Conservation (phyloP, 2,329 filamentous ascomycete genomes). For the Pseudocercospora fuligena region DNA sequence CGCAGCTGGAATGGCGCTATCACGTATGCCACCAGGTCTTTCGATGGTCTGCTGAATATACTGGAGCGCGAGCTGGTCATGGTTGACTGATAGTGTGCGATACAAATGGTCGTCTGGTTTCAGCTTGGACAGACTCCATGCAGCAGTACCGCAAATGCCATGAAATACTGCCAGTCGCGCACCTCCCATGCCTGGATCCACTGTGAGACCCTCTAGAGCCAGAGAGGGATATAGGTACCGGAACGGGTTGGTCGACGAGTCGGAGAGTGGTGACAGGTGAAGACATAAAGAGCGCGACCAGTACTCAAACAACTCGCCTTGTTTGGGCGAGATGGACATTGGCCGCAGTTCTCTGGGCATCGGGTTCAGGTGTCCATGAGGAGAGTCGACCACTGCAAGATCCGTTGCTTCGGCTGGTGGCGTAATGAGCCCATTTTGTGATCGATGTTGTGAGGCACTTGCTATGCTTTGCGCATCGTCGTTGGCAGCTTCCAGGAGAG, state of each 20-base stretch:
- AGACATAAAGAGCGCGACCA: constrained; percentile 12
- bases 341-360: background rate
- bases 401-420: background rate
- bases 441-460: background rate
- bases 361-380: background rate
- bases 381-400: too few relatives aligned
- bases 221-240: constrained; percentile 14
- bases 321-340: background rate
- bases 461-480: too few relatives aligned
- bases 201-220: constrained; percentile 13
- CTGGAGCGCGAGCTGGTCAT: constrained; percentile 13
- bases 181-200: constrained; percentile 1
- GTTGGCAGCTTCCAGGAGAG: too few relatives aligned
- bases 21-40: background rate
- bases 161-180: constrained; percentile 15
- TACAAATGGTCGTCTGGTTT: constrained; percentile 8
- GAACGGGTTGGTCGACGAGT: constrained; percentile 11
- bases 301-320: constrained; percentile 16
- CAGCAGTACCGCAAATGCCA: constrained; percentile 19
- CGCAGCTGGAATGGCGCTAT: constrained; percentile 16
- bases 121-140: constrained; percentile 14
- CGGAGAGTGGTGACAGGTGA: constrained; percentile 10
- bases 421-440: background rate
- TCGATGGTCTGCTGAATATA: constrained; percentile 18
- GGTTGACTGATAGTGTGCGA: constrained; percentile 12